These are phyloP conservation scores for Scutellaria minor DNA, from an alignment of 257 asterid genomes.

Conservation along the genomic window DNA sequence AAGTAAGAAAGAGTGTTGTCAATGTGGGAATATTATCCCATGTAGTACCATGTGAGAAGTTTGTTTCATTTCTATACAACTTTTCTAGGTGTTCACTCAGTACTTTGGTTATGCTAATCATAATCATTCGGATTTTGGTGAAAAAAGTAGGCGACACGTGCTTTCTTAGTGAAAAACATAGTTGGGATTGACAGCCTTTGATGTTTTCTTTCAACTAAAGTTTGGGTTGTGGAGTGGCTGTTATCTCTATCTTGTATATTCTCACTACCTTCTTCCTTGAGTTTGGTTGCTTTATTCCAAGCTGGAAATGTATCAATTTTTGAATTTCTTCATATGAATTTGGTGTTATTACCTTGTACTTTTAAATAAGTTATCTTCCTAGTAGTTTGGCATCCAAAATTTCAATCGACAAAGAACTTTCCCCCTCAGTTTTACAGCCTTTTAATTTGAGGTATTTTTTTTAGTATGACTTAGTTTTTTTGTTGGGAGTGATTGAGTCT, in stretches of 20 bases:
- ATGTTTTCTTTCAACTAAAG: neutral
- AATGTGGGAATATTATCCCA: slow-evolving; percentile 4
- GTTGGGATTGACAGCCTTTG: neutral
- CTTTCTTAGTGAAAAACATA: neutral
- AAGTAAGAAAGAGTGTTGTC: slow-evolving; percentile 16
- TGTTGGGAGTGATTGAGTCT: no score
- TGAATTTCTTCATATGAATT: no score
- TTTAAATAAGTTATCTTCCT: no score
- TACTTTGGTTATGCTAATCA: neutral
- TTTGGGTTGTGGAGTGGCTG: neutral
- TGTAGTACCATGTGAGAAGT: slow-evolving; percentile 23
- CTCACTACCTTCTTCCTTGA: no score
- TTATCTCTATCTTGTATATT: neutral
- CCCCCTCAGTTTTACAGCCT: no score
- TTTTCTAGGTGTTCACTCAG: neutral
- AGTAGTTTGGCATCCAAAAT: no score
- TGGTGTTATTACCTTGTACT: no score
- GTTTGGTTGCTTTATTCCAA: no score
- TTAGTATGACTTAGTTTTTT: no score
- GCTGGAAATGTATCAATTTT: no score
- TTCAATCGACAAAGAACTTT: no score
- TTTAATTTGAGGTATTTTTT: no score
- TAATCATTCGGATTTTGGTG: neutral
- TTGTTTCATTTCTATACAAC: slow-evolving; percentile 9
- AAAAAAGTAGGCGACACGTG: neutral